A percentile compares a stretch with the other conserved stretches of the same genome.
These are phyloP conservation scores for Pythium vanterpoolii DNA, from an alignment of 352 stramenopile genomes.

Conservation along the genomic window DNA sequence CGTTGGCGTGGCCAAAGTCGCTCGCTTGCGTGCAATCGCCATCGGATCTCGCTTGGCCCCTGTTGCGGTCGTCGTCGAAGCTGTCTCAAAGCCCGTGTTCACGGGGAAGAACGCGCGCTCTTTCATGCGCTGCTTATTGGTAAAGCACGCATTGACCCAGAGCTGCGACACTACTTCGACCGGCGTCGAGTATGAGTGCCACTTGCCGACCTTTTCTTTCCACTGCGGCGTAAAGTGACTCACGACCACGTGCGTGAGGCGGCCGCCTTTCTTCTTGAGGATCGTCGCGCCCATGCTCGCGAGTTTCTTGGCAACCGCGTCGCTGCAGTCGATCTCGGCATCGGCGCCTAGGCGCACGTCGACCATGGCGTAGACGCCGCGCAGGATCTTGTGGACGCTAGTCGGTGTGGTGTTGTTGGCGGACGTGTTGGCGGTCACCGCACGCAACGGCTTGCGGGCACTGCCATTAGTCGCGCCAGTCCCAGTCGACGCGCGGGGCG, in stretches of 20 bases:
- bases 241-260: slow-evolving; percentile 76
- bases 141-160: slow-evolving; percentile 81
- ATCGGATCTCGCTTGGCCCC: not conserved
- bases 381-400: slow-evolving; percentile 22
- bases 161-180: slow-evolving; percentile 79
- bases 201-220: slow-evolving; percentile 74
- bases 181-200: slow-evolving; percentile 31
- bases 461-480: not conserved
- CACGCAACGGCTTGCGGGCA: slow-evolving; percentile 9
- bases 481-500: not conserved
- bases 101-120: slow-evolving; percentile 77
- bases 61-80: not conserved
- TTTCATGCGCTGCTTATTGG: slow-evolving; percentile 63
- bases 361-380: slow-evolving; percentile 64
- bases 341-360: slow-evolving; percentile 69
- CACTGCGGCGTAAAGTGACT: slow-evolving; percentile 60
- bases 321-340: slow-evolving; percentile 77
- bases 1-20: not conserved
- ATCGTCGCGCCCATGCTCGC: slow-evolving; percentile 60
- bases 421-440: slow-evolving; percentile 13
- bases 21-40: not conserved
- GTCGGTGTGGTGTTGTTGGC: not conserved
- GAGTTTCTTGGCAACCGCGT: slow-evolving; percentile 66
- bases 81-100: slow-evolving; percentile 31
- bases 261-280: slow-evolving; percentile 57